Evolutionary conservation across 2,329 filamentous ascomycete genomes (phyloP).

Genomic region (Phaeomoniella chlamydospora): DNA sequence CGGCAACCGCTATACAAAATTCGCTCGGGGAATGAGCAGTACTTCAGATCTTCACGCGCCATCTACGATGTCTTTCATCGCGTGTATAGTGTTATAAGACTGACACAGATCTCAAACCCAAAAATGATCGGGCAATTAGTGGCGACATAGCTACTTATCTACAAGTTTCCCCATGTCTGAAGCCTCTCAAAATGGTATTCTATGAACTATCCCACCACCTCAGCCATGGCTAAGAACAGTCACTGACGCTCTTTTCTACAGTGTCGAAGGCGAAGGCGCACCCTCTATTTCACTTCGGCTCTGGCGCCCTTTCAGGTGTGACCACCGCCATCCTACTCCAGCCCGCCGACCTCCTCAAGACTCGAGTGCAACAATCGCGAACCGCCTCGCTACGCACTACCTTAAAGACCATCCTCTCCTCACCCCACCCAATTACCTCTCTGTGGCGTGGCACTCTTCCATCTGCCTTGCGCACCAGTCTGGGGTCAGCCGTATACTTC

Average conservation of each 20-base stretch:
- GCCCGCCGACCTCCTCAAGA: constrained; percentile 92
- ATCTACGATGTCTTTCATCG: no score
- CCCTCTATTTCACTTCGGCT: constrained; percentile 64
- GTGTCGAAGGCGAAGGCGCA: constrained; percentile 7
- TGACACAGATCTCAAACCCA: no score
- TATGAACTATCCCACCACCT: no score
- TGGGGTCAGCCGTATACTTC: constrained; percentile 91
- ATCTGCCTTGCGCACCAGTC: constrained; percentile 82
- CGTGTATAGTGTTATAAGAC: no score
- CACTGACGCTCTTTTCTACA: no score
- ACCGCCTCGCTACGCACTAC: constrained; percentile 54
- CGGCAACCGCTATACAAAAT: no score
- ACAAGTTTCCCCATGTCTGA: background rate
- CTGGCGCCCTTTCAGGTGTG: constrained; percentile 75
- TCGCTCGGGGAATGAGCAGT: no score
- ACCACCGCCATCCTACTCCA: constrained; percentile 83
- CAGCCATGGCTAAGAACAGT: no score
- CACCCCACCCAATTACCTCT: constrained; percentile 50
- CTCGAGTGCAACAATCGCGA: constrained; percentile 78
- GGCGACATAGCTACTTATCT: no score
- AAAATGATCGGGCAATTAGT: no score
- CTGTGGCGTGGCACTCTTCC: constrained; percentile 91
- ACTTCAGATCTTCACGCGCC: no score
- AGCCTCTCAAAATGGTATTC: background rate
- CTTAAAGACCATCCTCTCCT: constrained; percentile 54